These are phyloP conservation scores for Talaromyces sp. DNA, from an alignment of 2,329 filamentous ascomycete species.

Conservation along the genomic window DNA sequence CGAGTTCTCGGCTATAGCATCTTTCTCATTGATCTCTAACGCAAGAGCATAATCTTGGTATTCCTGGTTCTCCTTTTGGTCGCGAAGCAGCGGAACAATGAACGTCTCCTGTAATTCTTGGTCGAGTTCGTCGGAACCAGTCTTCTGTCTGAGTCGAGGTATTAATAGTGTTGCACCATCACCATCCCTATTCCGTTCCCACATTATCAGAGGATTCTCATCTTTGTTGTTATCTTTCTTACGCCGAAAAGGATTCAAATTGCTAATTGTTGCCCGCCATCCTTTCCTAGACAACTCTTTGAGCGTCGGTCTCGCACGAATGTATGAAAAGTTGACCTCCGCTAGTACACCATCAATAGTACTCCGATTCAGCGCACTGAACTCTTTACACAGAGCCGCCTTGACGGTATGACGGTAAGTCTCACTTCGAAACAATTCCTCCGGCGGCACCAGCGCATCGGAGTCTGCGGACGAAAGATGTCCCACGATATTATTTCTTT, in stretches of 20 bases:
- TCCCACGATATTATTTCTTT: neutral
- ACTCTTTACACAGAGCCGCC: constrained; percentile 41
- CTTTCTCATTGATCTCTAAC: constrained; percentile 41
- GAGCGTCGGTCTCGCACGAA: constrained; percentile 42
- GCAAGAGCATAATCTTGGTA: constrained; percentile 38
- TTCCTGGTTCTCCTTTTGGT: constrained; percentile 36
- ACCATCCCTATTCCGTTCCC: constrained; percentile 35
- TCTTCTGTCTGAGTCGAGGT: constrained; percentile 37
- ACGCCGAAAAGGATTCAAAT: constrained; percentile 40
- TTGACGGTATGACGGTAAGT: constrained; percentile 44
- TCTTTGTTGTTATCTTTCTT: constrained; percentile 35
- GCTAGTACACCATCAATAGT: constrained; percentile 47
- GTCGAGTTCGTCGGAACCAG: constrained; percentile 45
- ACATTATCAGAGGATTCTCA: constrained; percentile 39
- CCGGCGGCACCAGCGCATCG: constrained; percentile 30
- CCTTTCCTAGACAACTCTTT: constrained; percentile 42
- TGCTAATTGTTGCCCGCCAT: constrained; percentile 46
- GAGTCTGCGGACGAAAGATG: neutral
- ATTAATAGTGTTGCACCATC: constrained; percentile 19
- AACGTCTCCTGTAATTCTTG: constrained; percentile 39
- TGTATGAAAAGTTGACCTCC: constrained; percentile 48
- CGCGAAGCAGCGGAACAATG: constrained; percentile 36
- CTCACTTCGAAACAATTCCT: constrained; percentile 45
- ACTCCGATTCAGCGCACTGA: constrained; percentile 42
- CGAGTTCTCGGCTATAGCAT: constrained; percentile 40